Evolutionary conservation across 768 basidiomycete genomes (phyloP).

Genomic region (Boletus sp.): DNA sequence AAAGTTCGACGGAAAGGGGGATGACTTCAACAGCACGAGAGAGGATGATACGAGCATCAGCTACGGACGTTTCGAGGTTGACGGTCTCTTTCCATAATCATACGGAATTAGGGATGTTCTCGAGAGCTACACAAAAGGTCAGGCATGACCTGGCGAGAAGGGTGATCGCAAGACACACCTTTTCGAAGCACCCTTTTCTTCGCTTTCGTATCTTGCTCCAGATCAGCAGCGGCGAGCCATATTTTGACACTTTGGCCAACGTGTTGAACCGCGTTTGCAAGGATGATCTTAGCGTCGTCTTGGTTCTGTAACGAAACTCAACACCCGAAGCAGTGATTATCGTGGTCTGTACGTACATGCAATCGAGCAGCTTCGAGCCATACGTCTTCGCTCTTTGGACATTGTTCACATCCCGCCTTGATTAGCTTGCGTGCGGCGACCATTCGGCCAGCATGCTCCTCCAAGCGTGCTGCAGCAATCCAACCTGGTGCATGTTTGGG

Average conservation of each 20-base stretch:
- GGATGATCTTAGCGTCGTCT: slow-evolving; percentile 90
- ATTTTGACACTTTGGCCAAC: slow-evolving; percentile 93
- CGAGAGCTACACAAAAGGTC: slow-evolving; percentile 59
- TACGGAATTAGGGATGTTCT: slow-evolving; percentile 96
- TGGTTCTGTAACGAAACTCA: slow-evolving; percentile 53
- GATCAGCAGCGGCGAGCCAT: slow-evolving; percentile 90
- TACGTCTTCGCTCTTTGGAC: slow-evolving; percentile 94
- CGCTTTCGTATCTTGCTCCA: slow-evolving; percentile 79
- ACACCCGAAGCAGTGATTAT: neutral
- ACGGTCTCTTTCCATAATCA: slow-evolving; percentile 98
- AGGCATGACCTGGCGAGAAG: neutral
- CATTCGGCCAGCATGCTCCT: slow-evolving; percentile 96
- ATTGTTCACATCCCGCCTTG: slow-evolving; percentile 90
- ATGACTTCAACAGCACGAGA: slow-evolving; percentile 96
- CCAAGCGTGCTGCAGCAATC: slow-evolving; percentile 96
- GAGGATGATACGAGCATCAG: slow-evolving; percentile 89
- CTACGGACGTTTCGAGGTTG: slow-evolving; percentile 84
- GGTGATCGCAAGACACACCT: slow-evolving; percentile 44
- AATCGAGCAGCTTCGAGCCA: slow-evolving; percentile 97
- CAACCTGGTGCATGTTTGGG: slow-evolving; percentile 97
- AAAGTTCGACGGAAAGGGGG: slow-evolving; percentile 92
- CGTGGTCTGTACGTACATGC: slow-evolving; percentile 58
- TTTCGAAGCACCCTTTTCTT: slow-evolving; percentile 92
- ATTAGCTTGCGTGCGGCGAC: slow-evolving; percentile 92
- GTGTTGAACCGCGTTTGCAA: slow-evolving; percentile 93